Evolutionary conservation across 2,329 filamentous ascomycete species (phyloP).

Genomic region (Phoma sp.): DNA sequence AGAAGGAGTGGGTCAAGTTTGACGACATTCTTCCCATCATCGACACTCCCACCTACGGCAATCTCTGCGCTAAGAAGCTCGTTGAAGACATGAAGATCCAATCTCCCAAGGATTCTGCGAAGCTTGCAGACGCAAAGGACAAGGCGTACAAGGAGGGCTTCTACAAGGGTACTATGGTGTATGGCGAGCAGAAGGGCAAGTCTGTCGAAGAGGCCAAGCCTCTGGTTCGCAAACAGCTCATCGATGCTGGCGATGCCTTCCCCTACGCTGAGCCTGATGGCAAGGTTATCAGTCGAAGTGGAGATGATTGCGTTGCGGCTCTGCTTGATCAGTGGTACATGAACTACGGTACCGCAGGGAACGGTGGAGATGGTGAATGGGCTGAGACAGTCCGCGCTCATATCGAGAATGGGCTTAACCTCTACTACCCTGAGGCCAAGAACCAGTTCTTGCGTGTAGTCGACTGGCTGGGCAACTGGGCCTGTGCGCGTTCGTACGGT

Average conservation of each 20-base stretch:
- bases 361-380: constrained; percentile 78
- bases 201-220: constrained; percentile 86
- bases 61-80: constrained; percentile 80
- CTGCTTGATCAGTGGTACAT: constrained; percentile 98
- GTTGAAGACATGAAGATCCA: constrained; percentile 95
- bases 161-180: constrained; percentile 90
- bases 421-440: constrained; percentile 69
- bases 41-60: constrained; percentile 80
- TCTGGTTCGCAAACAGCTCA: constrained; percentile 78
- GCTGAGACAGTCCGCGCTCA: constrained; percentile 65
- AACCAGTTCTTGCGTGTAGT: constrained; percentile 79
- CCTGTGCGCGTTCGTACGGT: constrained; percentile 88
- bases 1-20: constrained; percentile 94
- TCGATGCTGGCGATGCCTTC: constrained; percentile 81
- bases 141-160: constrained; percentile 96
- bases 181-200: constrained; percentile 87
- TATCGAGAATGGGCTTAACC: constrained; percentile 69
- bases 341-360: constrained; percentile 75
- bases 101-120: constrained; percentile 91
- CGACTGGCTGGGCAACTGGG: constrained; percentile 86
- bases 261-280: constrained; percentile 93
- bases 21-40: constrained; percentile 79
- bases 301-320: constrained; percentile 90
- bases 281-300: constrained; percentile 83
- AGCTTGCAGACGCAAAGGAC: constrained; percentile 93